Evolutionary conservation across 2,329 filamentous ascomycete species (phyloP), one percentile per base, ranked within the genome.

Genomic region (Shiraia sp.): DNA sequence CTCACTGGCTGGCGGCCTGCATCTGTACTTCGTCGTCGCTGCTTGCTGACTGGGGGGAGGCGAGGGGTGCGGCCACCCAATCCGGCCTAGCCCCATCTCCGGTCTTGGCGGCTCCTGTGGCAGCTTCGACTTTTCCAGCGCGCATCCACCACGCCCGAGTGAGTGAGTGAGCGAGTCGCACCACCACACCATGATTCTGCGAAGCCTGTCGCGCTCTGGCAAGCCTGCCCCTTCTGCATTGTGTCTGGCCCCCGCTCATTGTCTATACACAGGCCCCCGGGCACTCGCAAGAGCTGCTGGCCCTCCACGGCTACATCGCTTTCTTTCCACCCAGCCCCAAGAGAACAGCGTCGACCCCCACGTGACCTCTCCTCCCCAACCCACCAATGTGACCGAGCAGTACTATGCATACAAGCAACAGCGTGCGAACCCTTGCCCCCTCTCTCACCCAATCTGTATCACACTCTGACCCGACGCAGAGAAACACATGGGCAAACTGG

Each of bases 331-430:
- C 40, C 49, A 62, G 27, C 49, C 61, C 55, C 65, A 66, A 27
- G 45, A 62, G 22, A 66, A 57, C 52, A 61, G 50, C 40, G 32
- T 63, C 25, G 57, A 63, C 36, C 51, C 55, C 10, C 52, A 51
- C 42, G 51, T 45, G 9, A 50, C 53, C n/a, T 24, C 47, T 2
- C 22, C 29, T 3, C 24, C 53, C 2, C 31, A 46, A 22, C 25
- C 56, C n/a, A 43, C 48, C 32, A 45, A 55, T 36, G 55, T 68
- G 30, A 69, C 71, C 9, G 62, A 68, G 40, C 68, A 76, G 55
- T 77, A 72, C 59, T 55, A 65, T 40, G 61, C 67, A 42, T 71
- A 61, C 61, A 68, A 72, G 51, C 66, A 70, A 49, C 72, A 73
- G 55, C 64, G 66, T 67, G 49, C 38, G 59, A 45, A 16, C 14